Evolutionary conservation across 208 protist species (phyloP).

Genomic region (Novymonas esmeraldas): DNA sequence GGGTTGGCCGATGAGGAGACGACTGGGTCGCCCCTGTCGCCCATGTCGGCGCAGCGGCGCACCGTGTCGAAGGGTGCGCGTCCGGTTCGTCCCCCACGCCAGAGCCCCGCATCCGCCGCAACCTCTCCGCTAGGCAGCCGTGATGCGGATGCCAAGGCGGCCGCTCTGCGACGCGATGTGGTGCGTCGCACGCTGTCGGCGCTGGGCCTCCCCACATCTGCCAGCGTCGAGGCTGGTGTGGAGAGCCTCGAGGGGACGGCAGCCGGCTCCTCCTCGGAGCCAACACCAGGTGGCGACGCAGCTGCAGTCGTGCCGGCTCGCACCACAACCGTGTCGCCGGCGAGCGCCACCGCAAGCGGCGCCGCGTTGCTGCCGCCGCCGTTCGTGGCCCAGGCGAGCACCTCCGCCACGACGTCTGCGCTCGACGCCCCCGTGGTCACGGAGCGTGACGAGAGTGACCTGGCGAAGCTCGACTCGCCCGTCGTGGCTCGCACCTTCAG

Average conservation of each 20-base stretch:
- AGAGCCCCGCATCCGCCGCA: background rate
- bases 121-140: background rate
- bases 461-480: constrained; percentile 3
- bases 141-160: constrained; percentile 4
- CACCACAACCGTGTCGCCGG: background rate
- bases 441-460: too few relatives aligned
- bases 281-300: background rate
- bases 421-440: background rate
- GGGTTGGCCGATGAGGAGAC: background rate
- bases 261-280: background rate
- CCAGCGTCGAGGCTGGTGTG: background rate
- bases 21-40: constrained; percentile 1
- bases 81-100: constrained; percentile 19
- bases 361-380: too few relatives aligned
- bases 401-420: background rate
- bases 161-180: constrained; percentile 10
- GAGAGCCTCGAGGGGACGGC: background rate
- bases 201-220: constrained; percentile 8
- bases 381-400: background rate
- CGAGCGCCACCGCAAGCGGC: background rate
- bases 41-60: constrained; percentile 2
- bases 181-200: constrained; percentile 19
- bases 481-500: constrained; percentile 15
- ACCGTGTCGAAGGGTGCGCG: constrained; percentile 26
- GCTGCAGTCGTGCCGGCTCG: background rate